phyloP scores from a whole-genome alignment of 345 rosid species.

The Bruguiera gymnorhiza region DNA sequence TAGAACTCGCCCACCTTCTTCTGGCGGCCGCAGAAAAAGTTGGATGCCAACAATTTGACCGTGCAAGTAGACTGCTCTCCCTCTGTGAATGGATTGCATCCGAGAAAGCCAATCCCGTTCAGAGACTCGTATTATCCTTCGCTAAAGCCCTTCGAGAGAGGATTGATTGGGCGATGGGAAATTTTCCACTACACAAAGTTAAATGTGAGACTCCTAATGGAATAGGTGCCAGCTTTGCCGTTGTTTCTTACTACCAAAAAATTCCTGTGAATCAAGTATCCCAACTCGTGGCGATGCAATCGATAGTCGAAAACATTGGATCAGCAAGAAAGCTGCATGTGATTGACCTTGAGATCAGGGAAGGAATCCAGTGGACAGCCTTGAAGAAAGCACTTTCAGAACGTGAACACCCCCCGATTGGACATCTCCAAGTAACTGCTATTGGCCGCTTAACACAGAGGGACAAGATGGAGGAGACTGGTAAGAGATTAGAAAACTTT shows the following conservation, averaged over 20 bases:
- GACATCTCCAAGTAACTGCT: conserved; percentile 45
- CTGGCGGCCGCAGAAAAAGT: conserved; percentile 59
- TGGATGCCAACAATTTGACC: conserved; percentile 41
- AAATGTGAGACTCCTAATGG: conserved; percentile 3
- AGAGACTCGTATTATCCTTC: conserved; percentile 43
- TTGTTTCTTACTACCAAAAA: conserved; percentile 18
- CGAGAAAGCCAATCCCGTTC: conserved; percentile 36
- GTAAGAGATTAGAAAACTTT: conserved; percentile 31
- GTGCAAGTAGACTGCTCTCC: conserved; percentile 43
- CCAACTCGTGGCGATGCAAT: conserved; percentile 42
- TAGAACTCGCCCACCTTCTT: conserved; percentile 48
- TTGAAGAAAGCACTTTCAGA: conserved; percentile 45
- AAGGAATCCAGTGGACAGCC: conserved; percentile 56
- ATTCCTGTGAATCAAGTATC: conserved; percentile 38
- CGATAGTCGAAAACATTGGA: conserved; percentile 35
- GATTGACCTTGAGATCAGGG: conserved; percentile 50
- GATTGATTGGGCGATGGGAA: conserved; percentile 39
- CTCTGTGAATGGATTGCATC: conserved; percentile 47
- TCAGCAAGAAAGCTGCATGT: conserved; percentile 40
- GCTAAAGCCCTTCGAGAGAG: conserved; percentile 42
- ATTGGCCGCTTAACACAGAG: conserved; percentile 12
- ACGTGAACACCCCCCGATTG: conserved; percentile 21
- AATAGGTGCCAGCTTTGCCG: conserved; percentile 7
- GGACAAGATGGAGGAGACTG: conserved; percentile 28
- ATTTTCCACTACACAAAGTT: not conserved